A percentile compares a stretch with the other conserved stretches of the same genome.
Conservation (phyloP, 2,329 filamentous ascomycete genomes). For the Colletotrichum sp. region DNA sequence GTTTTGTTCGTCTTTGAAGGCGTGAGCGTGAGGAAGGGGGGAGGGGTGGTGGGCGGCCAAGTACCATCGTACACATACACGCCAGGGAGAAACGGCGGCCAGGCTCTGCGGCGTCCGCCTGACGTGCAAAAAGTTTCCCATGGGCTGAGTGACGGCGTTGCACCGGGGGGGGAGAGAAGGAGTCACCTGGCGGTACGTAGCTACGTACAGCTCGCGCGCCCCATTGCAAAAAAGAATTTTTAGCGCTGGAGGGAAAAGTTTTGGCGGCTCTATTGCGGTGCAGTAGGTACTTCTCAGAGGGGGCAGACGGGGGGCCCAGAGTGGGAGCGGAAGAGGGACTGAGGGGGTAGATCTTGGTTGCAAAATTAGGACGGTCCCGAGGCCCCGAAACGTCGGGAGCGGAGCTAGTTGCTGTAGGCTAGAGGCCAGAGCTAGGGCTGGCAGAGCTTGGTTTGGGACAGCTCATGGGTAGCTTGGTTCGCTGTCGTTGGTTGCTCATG, state of each 20-base stretch:
- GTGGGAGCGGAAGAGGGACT: not conserved
- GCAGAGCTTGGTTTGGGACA: not conserved
- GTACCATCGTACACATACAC: not conserved
- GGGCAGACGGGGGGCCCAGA: not conserved
- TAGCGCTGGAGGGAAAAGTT: not conserved
- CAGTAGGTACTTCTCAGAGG: not conserved
- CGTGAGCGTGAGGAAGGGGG: not conserved
- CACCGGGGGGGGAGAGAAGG: not conserved
- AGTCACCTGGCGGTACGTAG: not conserved
- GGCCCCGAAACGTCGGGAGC: constrained; percentile 13
- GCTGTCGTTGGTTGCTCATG: not conserved
- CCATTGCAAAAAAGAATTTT: not conserved
- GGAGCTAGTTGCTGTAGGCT: constrained; percentile 7
- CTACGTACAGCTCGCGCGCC: not conserved
- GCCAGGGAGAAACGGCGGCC: not conserved
- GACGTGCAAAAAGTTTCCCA: constrained; percentile 16
- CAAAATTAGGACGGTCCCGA: constrained; percentile 12
- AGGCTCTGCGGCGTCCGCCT: constrained; percentile 10
- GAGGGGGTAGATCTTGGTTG: constrained; percentile 14
- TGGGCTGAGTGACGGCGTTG: constrained; percentile 15
- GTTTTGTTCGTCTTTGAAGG: not conserved
- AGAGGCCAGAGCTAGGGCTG: not conserved
- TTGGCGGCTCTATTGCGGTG: constrained; percentile 1
- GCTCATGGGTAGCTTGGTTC: constrained; percentile 6
- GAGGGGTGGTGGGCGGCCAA: constrained; percentile 6